Conservation (phyloP, 2,329 filamentous ascomycete genomes). For the Xylariomycetidae sp. region DNA sequence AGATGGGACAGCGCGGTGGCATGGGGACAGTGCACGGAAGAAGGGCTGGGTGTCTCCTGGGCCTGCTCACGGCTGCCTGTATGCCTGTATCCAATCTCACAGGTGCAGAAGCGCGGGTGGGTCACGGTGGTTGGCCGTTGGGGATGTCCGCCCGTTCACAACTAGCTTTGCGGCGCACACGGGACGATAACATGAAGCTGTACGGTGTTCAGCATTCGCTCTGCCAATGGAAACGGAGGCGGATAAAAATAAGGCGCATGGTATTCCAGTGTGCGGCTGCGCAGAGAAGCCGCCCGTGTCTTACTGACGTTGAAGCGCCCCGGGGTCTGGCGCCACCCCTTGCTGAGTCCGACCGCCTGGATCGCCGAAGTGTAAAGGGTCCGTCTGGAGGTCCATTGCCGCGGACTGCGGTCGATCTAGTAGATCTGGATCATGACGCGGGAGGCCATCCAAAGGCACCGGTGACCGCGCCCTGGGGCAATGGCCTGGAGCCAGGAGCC, state of each 20-base stretch:
- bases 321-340: conserved; percentile 9
- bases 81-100: too few relatives aligned
- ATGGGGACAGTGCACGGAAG: too few relatives aligned
- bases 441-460: too few relatives aligned
- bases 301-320: not conserved
- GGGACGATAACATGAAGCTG: conserved; percentile 5
- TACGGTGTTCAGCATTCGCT: conserved; percentile 9
- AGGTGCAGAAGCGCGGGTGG: conserved; percentile 18
- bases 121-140: conserved; percentile 24
- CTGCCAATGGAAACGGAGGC: not conserved
- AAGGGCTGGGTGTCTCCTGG: too few relatives aligned
- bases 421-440: too few relatives aligned
- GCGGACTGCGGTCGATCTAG: too few relatives aligned
- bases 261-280: too few relatives aligned
- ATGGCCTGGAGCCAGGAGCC: too few relatives aligned
- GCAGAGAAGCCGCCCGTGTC: not conserved
- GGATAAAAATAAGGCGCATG: conserved; percentile 1
- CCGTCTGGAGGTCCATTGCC: too few relatives aligned
- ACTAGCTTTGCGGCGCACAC: conserved; percentile 18
- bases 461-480: too few relatives aligned
- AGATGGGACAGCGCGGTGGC: too few relatives aligned
- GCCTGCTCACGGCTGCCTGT: too few relatives aligned
- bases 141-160: conserved; percentile 26
- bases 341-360: conserved; percentile 9
- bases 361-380: conserved; percentile 9